Percentiles rank a stretch among this genome's conserved stretches.
phyloP scores from a whole-genome alignment of 2,329 filamentous ascomycete genomes.

The Colletotrichum sp. region DNA sequence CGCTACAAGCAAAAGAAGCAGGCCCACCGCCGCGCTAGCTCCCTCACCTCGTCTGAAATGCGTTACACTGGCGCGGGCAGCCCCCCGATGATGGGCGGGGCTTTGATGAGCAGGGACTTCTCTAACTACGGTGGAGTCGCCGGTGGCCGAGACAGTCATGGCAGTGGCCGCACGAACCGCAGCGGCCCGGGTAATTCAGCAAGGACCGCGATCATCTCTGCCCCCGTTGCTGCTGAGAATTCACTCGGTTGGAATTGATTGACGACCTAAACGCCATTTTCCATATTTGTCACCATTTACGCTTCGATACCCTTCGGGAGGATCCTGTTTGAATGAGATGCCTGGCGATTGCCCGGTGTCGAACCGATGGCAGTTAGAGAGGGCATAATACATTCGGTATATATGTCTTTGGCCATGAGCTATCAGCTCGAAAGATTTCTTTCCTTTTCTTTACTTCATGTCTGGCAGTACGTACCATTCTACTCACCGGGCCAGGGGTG shows the following conservation, averaged over 20 bases:
- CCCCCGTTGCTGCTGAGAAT: constrained; percentile 91
- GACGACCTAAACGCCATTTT: constrained; percentile 34
- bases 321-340: constrained; percentile 18
- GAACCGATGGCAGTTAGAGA: constrained; percentile 12
- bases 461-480: constrained; percentile 9
- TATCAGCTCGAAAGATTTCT: constrained; percentile 15
- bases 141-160: constrained; percentile 62
- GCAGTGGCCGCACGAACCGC: constrained; percentile 60
- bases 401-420: constrained; percentile 10
- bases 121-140: constrained; percentile 57
- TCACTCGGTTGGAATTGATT: constrained; percentile 92
- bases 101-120: constrained; percentile 62
- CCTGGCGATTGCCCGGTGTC: constrained; percentile 10
- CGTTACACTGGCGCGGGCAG: constrained; percentile 52
- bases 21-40: constrained; percentile 78
- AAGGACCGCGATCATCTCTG: constrained; percentile 75
- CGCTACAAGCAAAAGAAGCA: constrained; percentile 88
- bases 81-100: constrained; percentile 74
- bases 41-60: constrained; percentile 66
- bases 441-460: constrained; percentile 12
- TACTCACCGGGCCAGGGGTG: neutral
- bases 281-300: constrained; percentile 14
- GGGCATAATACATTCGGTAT: neutral
- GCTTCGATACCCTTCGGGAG: constrained; percentile 25
- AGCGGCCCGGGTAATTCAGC: constrained; percentile 58